Evolutionary conservation across 2,329 filamentous ascomycete genomes (phyloP), one percentile per base, ranked within the genome.

Genomic region (Fusarium sp.): DNA sequence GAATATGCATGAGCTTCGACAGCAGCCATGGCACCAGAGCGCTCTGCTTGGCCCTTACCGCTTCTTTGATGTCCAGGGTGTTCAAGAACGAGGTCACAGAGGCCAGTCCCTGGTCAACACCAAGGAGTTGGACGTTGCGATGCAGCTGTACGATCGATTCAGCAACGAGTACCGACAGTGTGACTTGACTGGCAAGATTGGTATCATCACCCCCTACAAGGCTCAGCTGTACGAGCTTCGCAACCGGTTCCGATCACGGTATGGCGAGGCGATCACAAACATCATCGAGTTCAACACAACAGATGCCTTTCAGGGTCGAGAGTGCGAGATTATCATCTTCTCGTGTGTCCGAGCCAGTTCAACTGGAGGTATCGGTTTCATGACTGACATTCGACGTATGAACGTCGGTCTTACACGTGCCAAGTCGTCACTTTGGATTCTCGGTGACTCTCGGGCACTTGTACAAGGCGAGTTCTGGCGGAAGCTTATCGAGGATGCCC

Each of bases 321-420:
- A 99, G 83, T 96, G 95, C 79, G 96, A 99, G 80, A 92, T 99
- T 72, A 98, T 99, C 82, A 98, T 99, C 73, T 99, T 99, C 85
- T 98, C 96, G 44, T 99, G 97, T 82, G 96, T 99, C 70, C 92
- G 96, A 84, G 96, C 96, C 24, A 96, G 93, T 33, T 90, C 94
- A n/a, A 93, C 92, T 9, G 93, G 93, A n/a, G 95, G 96, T 78
- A 98, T 99, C 79, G 96, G 96, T 87, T 99, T 99, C 90, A 92
- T 99, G 89, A 93, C 94, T 63, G 96, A 99, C 81, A 98, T 99
- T 79, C 92, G 96, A 67, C 96, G 96, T 87, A 98, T 99, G 97
- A 99, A 99, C 82, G 96, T 99, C 79, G 96, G 96, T 85, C 87
- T 99, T 69, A 99, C 96, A 24, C 93, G 96, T 86, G 97, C 96